phyloP scores from a whole-genome alignment of 306 rosid genomes.

The Begonia loranthoides region DNA sequence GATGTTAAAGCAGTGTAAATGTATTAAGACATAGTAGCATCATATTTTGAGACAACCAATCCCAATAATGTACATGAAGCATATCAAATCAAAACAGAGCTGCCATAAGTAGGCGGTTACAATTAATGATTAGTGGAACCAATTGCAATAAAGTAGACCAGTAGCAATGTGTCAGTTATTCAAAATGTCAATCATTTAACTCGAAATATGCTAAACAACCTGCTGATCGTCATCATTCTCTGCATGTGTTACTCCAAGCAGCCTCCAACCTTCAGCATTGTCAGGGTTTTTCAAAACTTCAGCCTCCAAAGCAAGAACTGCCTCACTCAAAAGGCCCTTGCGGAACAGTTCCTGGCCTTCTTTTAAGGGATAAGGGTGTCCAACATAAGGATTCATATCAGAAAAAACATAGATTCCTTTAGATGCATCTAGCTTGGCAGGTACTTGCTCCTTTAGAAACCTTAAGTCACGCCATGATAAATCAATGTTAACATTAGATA shows the following conservation, averaged over 20 bases:
- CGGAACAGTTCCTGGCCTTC: slow-evolving; percentile 98
- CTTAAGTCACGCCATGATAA: slow-evolving; percentile 19
- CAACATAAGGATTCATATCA: slow-evolving; percentile 97
- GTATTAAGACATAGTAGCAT: too few species aligned
- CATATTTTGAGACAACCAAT: too few species aligned
- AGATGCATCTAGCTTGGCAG: slow-evolving; percentile 43
- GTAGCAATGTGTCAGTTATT: too few species aligned
- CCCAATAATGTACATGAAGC: too few species aligned
- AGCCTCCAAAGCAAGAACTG: slow-evolving; percentile 98
- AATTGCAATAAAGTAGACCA: too few species aligned
- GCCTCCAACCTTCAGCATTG: slow-evolving; percentile 96
- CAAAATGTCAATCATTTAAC: neutral
- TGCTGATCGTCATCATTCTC: slow-evolving; percentile 99
- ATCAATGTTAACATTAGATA: too few species aligned
- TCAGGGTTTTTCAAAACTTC: slow-evolving; percentile 95
- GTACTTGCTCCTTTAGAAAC: slow-evolving; percentile 68
- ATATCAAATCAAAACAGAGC: too few species aligned
- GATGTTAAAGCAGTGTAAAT: slow-evolving; percentile 4
- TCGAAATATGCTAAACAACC: slow-evolving; percentile 23
- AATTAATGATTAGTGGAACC: too few species aligned
- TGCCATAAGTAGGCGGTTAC: too few species aligned
- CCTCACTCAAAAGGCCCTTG: slow-evolving; percentile 96
- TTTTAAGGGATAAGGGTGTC: slow-evolving; percentile 85
- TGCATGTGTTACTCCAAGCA: slow-evolving; percentile 97
- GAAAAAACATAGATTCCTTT: slow-evolving; percentile 83